Conservation (phyloP, 352 stramenopile species). For the Pythium brachiatum region DNA sequence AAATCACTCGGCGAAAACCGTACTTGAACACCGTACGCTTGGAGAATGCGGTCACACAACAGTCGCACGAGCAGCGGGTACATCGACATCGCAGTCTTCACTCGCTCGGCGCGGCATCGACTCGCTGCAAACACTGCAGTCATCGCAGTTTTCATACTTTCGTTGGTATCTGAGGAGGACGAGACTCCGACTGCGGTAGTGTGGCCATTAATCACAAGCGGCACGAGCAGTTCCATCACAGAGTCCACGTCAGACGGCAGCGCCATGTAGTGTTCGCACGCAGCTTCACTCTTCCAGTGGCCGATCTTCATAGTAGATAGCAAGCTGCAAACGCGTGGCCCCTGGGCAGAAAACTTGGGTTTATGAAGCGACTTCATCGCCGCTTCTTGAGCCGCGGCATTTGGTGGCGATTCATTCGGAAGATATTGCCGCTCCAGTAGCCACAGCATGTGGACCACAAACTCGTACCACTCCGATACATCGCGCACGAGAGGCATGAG, state of each 20-base stretch:
- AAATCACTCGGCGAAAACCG: constrained; percentile 5
- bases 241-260: not conserved
- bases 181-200: not conserved
- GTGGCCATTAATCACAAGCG: constrained; percentile 16
- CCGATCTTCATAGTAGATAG: constrained; percentile 12
- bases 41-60: constrained; percentile 20
- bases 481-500: constrained; percentile 24
- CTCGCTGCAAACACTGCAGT: constrained; percentile 12
- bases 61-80: constrained; percentile 5
- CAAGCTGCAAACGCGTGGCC: constrained; percentile 2
- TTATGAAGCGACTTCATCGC: not conserved
- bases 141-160: not conserved
- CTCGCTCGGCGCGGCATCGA: constrained; percentile 12
- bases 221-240: not conserved
- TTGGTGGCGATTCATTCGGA: not conserved
- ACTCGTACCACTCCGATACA: constrained; percentile 20
- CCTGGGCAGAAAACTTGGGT: not conserved
- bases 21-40: constrained; percentile 20
- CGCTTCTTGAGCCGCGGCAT: not conserved
- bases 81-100: constrained; percentile 18
- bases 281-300: constrained; percentile 12
- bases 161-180: not conserved
- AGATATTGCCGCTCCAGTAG: constrained; percentile 14
- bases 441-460: constrained; percentile 21
- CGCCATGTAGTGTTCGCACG: constrained; percentile 4